These are phyloP conservation scores for Ceratobasidium sp. DNA, from an alignment of 1,284 basidiomycete species.

Conservation along the genomic window DNA sequence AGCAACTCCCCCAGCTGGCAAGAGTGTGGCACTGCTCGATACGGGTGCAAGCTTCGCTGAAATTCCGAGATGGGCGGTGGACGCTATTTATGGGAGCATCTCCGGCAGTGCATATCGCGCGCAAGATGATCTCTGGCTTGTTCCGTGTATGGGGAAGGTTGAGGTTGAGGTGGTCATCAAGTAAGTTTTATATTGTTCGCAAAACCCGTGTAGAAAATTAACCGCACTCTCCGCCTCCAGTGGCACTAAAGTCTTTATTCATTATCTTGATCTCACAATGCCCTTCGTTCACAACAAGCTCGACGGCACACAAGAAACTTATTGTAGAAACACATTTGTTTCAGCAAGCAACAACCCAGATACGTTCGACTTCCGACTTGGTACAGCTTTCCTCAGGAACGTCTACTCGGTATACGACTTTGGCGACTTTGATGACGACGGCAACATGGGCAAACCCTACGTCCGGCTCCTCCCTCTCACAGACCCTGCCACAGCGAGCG, in stretches of 20 bases:
- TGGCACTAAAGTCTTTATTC: slow-evolving; percentile 52
- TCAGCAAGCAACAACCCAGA: slow-evolving; percentile 66
- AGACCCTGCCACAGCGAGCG: slow-evolving; percentile 74
- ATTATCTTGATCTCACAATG: slow-evolving; percentile 79
- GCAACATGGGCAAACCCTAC: slow-evolving; percentile 72
- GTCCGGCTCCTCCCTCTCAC: slow-evolving; percentile 77
- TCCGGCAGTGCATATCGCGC: slow-evolving; percentile 70
- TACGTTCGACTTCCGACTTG: slow-evolving; percentile 79
- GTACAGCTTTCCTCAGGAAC: slow-evolving; percentile 84
- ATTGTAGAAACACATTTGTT: slow-evolving; percentile 78
- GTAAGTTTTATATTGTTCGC: slow-evolving; percentile 60
- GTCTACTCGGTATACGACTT: slow-evolving; percentile 89
- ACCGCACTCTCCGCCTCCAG: slow-evolving; percentile 57
- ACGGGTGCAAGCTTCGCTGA: slow-evolving; percentile 72
- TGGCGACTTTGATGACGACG: slow-evolving; percentile 75
- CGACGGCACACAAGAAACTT: slow-evolving; percentile 45
- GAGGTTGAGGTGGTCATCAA: slow-evolving; percentile 80
- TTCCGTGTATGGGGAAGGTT: slow-evolving; percentile 78
- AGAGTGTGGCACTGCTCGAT: slow-evolving; percentile 80
- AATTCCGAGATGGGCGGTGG: slow-evolving; percentile 69
- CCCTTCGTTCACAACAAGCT: slow-evolving; percentile 61
- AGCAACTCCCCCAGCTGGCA: slow-evolving; percentile 55
- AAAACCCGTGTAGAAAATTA: slow-evolving; percentile 33
- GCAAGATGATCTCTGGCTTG: slow-evolving; percentile 69
- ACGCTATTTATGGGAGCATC: slow-evolving; percentile 74